phyloP scores from a whole-genome alignment of 2,329 filamentous ascomycete species.

The Penicillium sp. region DNA sequence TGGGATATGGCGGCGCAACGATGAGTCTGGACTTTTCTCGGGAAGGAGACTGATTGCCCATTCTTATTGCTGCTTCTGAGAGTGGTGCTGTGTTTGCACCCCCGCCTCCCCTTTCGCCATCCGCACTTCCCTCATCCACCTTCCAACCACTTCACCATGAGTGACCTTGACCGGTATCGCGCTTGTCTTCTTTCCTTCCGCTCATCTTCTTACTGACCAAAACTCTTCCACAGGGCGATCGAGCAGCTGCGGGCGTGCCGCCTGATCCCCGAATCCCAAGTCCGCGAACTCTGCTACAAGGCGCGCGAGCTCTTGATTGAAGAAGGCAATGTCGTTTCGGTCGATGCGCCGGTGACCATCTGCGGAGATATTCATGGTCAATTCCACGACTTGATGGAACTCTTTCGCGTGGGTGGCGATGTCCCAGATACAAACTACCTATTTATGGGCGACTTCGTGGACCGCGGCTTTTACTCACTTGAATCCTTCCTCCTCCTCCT shows the following conservation, averaged over 20 bases:
- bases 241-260: slow-evolving; percentile 93
- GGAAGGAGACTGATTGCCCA: slow-evolving; percentile 19
- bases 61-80: slow-evolving; percentile 12
- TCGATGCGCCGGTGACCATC: slow-evolving; percentile 94
- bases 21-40: slow-evolving; percentile 21
- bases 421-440: slow-evolving; percentile 95
- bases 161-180: slow-evolving; percentile 85
- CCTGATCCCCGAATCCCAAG: slow-evolving; percentile 92
- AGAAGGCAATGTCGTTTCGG: slow-evolving; percentile 95
- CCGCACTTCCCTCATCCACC: slow-evolving; percentile 10
- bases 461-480: slow-evolving; percentile 96
- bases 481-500: slow-evolving; percentile 95
- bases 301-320: slow-evolving; percentile 94
- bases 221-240: slow-evolving; percentile 70
- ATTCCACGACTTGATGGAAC: slow-evolving; percentile 96
- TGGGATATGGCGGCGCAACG: slow-evolving; percentile 20
- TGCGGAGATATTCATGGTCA: slow-evolving; percentile 97
- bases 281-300: slow-evolving; percentile 96
- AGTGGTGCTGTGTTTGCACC: slow-evolving; percentile 9
- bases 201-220: slow-evolving; percentile 16
- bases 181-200: slow-evolving; percentile 11
- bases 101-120: slow-evolving; percentile 1
- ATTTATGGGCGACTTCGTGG: slow-evolving; percentile 98
- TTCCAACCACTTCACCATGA: slow-evolving; percentile 64
- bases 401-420: slow-evolving; percentile 90